Evolutionary conservation across 2,329 filamentous ascomycete species (phyloP), one percentile per base, ranked within the genome.

Genomic region (Coleophoma crateriformis): DNA sequence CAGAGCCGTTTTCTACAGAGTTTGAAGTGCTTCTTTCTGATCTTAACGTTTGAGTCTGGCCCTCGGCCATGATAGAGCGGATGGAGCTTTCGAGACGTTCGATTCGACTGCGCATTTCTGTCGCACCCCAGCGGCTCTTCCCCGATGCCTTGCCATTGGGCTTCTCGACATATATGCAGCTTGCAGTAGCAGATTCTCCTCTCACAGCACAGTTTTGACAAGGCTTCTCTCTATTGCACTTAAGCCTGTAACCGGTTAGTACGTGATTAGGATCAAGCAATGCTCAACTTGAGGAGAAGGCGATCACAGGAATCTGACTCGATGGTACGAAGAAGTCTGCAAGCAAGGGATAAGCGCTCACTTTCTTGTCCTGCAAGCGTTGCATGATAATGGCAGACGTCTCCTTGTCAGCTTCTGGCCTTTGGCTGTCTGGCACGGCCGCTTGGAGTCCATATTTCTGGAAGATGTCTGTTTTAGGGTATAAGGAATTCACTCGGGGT

Each of bases 11-110:
- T 13, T 39, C 22, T 15, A 14, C 33, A 33, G 19, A 33, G 13
- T 33, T 14, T 15, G 20, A 32, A 10, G 39, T 33, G 20, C 10
- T 45, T 5, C 32, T 39, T 40, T 43, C 33, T 27, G 27, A n/a
- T 12, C 8, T 20, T 13, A 27, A 32, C 19, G 17, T 27, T 13
- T 22, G 5, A 32, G 20, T 52, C 48, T 45, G 39, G 43, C 33
- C 52, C 47, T 33, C 38, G 47, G 53, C 55, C 62, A 80, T 73
- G 70, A 81, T 77, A 33, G 67, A 71, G 22, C 76, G 66, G 27
- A 81, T 76, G 69, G 81, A 77, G 49, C 71, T 73, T 62, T 81
- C 78, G 0, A 82, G 75, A 17, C 75, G 70, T 62, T 72, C 73
- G 35, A 81, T 66, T 45, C 77, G 67, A 12, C 74, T 73, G 15